Conservation (phyloP, 768 basidiomycete genomes). For the Trametes villosa region DNA sequence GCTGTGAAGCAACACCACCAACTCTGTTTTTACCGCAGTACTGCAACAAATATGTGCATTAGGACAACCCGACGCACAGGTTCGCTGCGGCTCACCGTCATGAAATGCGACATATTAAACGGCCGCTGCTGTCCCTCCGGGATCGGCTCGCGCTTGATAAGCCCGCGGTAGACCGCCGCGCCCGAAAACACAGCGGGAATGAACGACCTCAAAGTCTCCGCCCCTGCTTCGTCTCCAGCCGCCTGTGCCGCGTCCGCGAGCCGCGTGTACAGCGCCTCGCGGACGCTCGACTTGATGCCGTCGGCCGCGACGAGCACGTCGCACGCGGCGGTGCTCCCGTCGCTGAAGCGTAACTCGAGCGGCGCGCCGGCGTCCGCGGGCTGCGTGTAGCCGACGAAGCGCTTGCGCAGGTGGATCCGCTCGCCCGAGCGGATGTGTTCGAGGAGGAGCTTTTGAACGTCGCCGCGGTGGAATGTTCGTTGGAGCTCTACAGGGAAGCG, state of each 20-base stretch:
- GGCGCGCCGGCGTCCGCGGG: neutral
- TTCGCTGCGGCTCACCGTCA: neutral
- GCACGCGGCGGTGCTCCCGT: slow-evolving; percentile 29
- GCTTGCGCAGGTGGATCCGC: slow-evolving; percentile 27
- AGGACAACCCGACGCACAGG: too few species aligned
- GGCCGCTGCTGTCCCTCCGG: slow-evolving; percentile 16
- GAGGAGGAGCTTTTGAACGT: slow-evolving; percentile 23
- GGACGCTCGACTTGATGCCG: slow-evolving; percentile 28
- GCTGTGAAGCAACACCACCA: neutral
- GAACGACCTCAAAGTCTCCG: slow-evolving; percentile 16
- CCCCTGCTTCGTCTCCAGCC: slow-evolving; percentile 2
- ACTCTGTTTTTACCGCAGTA: slow-evolving; percentile 33
- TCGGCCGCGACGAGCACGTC: slow-evolving; percentile 35
- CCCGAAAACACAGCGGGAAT: slow-evolving; percentile 47
- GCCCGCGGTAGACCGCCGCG: slow-evolving; percentile 41
- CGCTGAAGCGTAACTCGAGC: slow-evolving; percentile 28
- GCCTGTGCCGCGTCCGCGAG: slow-evolving; percentile 7
- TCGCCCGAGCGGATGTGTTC: slow-evolving; percentile 12
- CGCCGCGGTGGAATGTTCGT: slow-evolving; percentile 21
- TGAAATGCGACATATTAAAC: slow-evolving; percentile 16
- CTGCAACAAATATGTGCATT: slow-evolving; percentile 11
- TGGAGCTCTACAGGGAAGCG: neutral
- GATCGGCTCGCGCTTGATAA: slow-evolving; percentile 42
- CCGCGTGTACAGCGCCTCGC: slow-evolving; percentile 3
- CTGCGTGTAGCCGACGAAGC: slow-evolving; percentile 18